phyloP scores from a whole-genome alignment of 2,329 filamentous ascomycete genomes.

The Monilinia laxa region DNA sequence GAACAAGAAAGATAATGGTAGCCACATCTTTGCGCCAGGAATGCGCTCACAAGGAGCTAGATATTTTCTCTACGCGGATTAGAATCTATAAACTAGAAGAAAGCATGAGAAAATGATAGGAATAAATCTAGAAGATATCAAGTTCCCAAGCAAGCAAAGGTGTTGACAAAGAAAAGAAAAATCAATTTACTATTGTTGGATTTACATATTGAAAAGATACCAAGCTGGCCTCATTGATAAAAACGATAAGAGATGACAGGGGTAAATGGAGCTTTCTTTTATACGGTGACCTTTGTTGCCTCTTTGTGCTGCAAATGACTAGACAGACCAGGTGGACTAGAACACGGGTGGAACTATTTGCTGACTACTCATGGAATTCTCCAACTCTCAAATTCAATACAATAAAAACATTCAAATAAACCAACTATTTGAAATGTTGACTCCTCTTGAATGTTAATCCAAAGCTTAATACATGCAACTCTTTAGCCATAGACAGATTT shows the following conservation, averaged over 20 bases:
- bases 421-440: too few species aligned
- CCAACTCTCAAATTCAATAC: too few species aligned
- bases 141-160: slow-evolving; percentile 13
- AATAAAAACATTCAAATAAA: too few species aligned
- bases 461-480: too few species aligned
- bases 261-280: not conserved
- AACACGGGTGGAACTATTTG: too few species aligned
- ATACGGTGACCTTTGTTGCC: not conserved
- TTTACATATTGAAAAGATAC: slow-evolving; percentile 23
- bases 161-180: slow-evolving; percentile 12
- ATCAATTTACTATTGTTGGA: not conserved
- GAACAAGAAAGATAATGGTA: slow-evolving; percentile 54
- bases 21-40: slow-evolving; percentile 47
- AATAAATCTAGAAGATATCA: slow-evolving; percentile 7
- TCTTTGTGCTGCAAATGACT: too few species aligned
- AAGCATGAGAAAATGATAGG: slow-evolving; percentile 7
- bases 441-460: too few species aligned
- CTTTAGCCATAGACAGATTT: too few species aligned
- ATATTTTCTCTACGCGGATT: slow-evolving; percentile 17
- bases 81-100: slow-evolving; percentile 3
- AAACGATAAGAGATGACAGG: slow-evolving; percentile 19
- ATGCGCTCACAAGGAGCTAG: slow-evolving; percentile 28
- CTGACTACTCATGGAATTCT: too few species aligned
- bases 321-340: too few species aligned
- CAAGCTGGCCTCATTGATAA: slow-evolving; percentile 25